Evolutionary conservation across 768 basidiomycete species (phyloP), one percentile per base, ranked within the genome.

Genomic region (Hysterangium stoloniferum): DNA sequence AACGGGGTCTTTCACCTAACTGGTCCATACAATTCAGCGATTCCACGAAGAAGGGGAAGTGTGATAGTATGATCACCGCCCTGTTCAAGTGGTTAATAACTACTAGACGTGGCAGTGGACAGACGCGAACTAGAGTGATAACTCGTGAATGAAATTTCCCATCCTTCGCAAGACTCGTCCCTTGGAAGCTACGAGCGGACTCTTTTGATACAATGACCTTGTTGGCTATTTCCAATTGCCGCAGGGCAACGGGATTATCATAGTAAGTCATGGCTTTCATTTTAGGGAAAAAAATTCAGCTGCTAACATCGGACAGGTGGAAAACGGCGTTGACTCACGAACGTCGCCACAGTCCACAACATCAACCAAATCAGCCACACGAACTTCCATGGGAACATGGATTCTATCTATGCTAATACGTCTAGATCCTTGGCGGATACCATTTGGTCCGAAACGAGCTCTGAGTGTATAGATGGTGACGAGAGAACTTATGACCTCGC

Each of bases 141-240:
- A 67, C 60, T 9, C 64, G 58, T 4, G 66, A 64, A 49, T 67
- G 66, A 54, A 62, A 64, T 53, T 62, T 62, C 33, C 62, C 64
- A 52, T 67, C 66, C 46, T 62, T 62, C 7, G 64, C 64, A 15
- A 67, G 42, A 38, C 59, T 62, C 44, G 38, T 52, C 37, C 48
- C 48, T 22, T 51, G 37, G 34, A 20, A 51, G 12, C 37, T 25
- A 4, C 22, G 38, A 6, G 36, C 17, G 24, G 43, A 20, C n/a
- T 29, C 33, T 50, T 54, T 13, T 51, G 55, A 0, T 54, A 56
- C 4, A 62, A 56, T 3, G 63, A 47, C 25, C 3, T 55, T 55
- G 51, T 64, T 63, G 8, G 63, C 66, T 6, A 60, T 48, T 54
- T 67, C 66, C 11, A 67, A 59, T 52, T 65, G 63, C 17, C 62